Evolutionary conservation across 176 grass and related monocot species (phyloP).

Genomic region (Metroxylon sagu): DNA sequence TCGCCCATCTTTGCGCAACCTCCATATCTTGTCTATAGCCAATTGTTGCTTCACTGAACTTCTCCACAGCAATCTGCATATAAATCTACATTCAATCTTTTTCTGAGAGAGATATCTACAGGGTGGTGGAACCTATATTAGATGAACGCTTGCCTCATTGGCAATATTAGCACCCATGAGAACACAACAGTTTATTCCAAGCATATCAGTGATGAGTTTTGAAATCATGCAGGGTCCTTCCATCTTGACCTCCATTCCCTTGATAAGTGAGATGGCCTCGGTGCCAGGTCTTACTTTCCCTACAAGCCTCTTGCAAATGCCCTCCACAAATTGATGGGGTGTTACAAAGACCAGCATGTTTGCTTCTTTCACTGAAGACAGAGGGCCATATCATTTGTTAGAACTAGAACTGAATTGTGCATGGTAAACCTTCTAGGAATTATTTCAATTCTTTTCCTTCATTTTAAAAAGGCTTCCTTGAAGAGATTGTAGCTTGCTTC

Average conservation of each 20-base stretch:
- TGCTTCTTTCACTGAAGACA: constrained; percentile 67
- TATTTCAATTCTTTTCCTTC: too few relatives aligned
- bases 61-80: constrained; percentile 77
- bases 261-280: constrained; percentile 85
- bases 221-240: constrained; percentile 98
- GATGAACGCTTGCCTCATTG: constrained; percentile 56
- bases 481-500: too few relatives aligned
- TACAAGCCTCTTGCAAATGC: constrained; percentile 83
- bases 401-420: too few relatives aligned
- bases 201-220: constrained; percentile 62
- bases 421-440: too few relatives aligned
- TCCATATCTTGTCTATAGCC: constrained; percentile 84
- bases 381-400: too few relatives aligned
- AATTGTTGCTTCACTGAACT: constrained; percentile 95
- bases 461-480: too few relatives aligned
- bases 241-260: constrained; percentile 95
- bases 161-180: constrained; percentile 99
- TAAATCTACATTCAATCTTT: not conserved
- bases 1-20: constrained; percentile 55
- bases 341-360: constrained; percentile 94
- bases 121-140: not conserved
- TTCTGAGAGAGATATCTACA: too few relatives aligned
- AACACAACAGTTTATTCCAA: constrained; percentile 87
- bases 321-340: constrained; percentile 81
- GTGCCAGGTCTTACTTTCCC: constrained; percentile 63